A percentile compares a stretch with the other conserved stretches of the same genome.
Conservation (phyloP, 805 yeast genomes). For the Candida broadrunensis region DNA sequence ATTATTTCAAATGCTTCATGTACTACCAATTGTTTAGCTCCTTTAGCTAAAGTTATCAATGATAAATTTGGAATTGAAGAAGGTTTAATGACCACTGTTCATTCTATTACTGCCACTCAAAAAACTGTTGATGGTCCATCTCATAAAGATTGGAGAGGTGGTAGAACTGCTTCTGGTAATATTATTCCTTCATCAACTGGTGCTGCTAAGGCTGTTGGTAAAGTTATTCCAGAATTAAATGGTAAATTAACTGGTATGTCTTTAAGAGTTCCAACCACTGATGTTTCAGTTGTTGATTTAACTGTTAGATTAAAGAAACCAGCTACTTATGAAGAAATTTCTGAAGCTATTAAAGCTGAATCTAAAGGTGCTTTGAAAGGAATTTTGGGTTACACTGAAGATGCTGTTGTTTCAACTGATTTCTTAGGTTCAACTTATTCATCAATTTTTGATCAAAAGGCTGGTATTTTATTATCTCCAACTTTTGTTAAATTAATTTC, state of each 20-base stretch:
- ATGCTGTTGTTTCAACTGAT: constrained; percentile 88
- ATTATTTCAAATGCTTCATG: constrained; percentile 92
- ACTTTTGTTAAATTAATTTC: constrained; percentile 87
- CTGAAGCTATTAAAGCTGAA: constrained; percentile 70
- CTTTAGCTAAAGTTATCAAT: constrained; percentile 86
- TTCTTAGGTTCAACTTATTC: constrained; percentile 82
- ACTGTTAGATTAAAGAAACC: constrained; percentile 77
- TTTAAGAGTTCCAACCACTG: constrained; percentile 90
- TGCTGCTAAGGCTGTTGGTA: constrained; percentile 97
- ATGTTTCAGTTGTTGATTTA: constrained; percentile 90
- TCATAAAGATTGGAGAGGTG: constrained; percentile 98
- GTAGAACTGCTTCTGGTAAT: constrained; percentile 95
- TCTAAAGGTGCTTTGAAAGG: constrained; percentile 79
- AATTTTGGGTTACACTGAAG: constrained; percentile 86
- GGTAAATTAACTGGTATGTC: constrained; percentile 95
- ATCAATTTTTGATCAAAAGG: constrained; percentile 86
- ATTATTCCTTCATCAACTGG: constrained; percentile 95
- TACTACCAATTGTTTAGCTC: constrained; percentile 95
- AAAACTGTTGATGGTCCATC: constrained; percentile 97
- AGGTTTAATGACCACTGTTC: constrained; percentile 95
- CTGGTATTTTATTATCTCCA: constrained; percentile 85
- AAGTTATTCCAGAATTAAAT: constrained; percentile 85
- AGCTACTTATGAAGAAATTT: constrained; percentile 81
- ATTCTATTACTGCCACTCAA: constrained; percentile 94
- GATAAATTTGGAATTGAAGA: constrained; percentile 84